phyloP scores from a whole-genome alignment of 1,284 basidiomycete genomes.

The Cryptococcus sp. region DNA sequence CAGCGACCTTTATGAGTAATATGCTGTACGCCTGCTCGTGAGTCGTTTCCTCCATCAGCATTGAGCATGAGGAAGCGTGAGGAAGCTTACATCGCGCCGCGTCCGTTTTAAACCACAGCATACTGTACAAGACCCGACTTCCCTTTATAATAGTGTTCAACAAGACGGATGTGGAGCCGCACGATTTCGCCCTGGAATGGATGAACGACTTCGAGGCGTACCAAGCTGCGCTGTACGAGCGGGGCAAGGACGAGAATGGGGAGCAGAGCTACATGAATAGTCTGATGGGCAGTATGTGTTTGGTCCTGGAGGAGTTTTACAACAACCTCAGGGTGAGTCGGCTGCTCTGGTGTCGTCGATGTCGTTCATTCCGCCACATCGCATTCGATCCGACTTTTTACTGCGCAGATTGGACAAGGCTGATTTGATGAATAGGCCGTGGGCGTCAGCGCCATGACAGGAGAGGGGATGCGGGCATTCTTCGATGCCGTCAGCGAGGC shows the following conservation, averaged over 20 bases:
- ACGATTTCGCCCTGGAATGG: conserved; percentile 94
- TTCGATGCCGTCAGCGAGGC: conserved; percentile 87
- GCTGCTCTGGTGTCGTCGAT: neutral
- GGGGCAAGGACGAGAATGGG: conserved; percentile 72
- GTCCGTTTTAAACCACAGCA: conserved; percentile 59
- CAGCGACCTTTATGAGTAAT: conserved; percentile 99
- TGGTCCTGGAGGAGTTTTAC: conserved; percentile 98
- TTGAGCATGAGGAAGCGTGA: neutral
- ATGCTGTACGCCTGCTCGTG: conserved; percentile 99
- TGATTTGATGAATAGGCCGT: conserved; percentile 65
- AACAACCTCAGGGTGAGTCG: conserved; percentile 80
- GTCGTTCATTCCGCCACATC: no score
- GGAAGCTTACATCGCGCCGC: neutral
- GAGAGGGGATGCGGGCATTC: conserved; percentile 86
- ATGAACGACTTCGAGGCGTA: conserved; percentile 92
- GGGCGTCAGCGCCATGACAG: conserved; percentile 93
- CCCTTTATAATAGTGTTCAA: conserved; percentile 99
- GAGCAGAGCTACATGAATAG: conserved; percentile 98
- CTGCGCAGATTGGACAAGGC: neutral
- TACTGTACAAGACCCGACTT: conserved; percentile 96
- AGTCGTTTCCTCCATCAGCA: conserved; percentile 36
- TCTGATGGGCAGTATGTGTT: conserved; percentile 98
- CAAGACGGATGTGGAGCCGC: conserved; percentile 86
- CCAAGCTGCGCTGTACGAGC: conserved; percentile 61
- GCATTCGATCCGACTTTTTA: neutral